Conservation (phyloP, 257 asterid species). For the Solanum chmielewskii region DNA sequence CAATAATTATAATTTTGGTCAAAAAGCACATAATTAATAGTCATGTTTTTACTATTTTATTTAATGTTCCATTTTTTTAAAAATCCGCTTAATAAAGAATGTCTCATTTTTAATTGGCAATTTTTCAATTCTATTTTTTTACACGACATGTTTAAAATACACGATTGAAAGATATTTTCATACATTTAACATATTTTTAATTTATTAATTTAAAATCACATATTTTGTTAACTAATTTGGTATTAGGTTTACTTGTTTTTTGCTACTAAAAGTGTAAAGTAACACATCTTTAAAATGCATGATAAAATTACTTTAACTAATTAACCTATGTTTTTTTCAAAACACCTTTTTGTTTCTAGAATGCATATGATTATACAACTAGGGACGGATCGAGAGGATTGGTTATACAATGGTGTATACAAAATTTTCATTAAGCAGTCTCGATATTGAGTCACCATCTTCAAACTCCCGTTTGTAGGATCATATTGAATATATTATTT, state of each 20-base stretch:
- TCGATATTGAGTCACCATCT: too few relatives aligned
- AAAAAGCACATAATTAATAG: not conserved
- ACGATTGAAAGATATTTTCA: too few relatives aligned
- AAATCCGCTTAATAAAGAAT: too few relatives aligned
- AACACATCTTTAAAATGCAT: not conserved
- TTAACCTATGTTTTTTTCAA: not conserved
- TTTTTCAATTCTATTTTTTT: too few relatives aligned
- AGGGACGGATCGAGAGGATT: not conserved
- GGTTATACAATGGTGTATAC: not conserved
- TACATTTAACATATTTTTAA: not conserved
- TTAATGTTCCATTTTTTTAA: not conserved
- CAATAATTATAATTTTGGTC: not conserved
- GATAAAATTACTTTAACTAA: not conserved
- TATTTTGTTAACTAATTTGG: not conserved
- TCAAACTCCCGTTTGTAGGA: not conserved
- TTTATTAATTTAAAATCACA: too few relatives aligned
- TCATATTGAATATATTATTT: too few relatives aligned
- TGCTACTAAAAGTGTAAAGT: not conserved
- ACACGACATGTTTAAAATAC: not conserved
- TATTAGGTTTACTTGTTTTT: not conserved
- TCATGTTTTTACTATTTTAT: not conserved
- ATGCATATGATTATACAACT: not conserved
- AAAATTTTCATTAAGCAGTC: too few relatives aligned
- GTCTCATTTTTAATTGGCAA: too few relatives aligned
- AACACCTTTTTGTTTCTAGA: not conserved